Conservation (phyloP, 179 eudicot species). For the Beta macrorhiza region DNA sequence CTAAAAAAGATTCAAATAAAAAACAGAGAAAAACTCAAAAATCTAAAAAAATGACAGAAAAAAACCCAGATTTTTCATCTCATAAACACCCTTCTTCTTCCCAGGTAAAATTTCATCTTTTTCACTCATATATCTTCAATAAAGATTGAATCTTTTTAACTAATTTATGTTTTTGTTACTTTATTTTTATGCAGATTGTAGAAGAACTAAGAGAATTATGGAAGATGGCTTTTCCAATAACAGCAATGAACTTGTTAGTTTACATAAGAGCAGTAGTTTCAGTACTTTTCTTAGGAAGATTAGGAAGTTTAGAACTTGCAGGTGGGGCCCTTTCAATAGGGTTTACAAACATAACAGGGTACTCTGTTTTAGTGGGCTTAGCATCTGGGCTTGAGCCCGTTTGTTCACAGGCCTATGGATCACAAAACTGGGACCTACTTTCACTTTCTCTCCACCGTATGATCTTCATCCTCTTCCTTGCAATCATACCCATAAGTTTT, state of each 20-base stretch:
- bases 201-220: conserved; percentile 74
- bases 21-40: not conserved
- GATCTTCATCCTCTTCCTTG: conserved; percentile 61
- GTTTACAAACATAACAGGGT: conserved; percentile 86
- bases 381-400: conserved; percentile 83
- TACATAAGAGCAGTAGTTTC: conserved; percentile 63
- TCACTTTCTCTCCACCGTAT: conserved; percentile 56
- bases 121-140: not conserved
- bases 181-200: conserved; percentile 35
- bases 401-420: conserved; percentile 68
- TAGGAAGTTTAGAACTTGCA: conserved; percentile 75
- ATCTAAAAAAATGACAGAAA: conserved; percentile 45
- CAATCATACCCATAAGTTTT: conserved; percentile 58
- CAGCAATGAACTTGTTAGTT: conserved; percentile 73
- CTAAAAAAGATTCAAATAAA: not conserved
- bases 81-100: conserved; percentile 57
- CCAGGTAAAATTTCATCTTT: conserved; percentile 43
- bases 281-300: conserved; percentile 63
- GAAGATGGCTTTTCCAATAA: conserved; percentile 76
- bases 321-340: conserved; percentile 88
- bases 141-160: conserved; percentile 5
- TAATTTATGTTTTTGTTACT: not conserved
- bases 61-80: conserved; percentile 49
- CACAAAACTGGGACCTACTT: conserved; percentile 53
- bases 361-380: conserved; percentile 74